Evolutionary conservation across 2,329 filamentous ascomycete species (phyloP), one percentile per base, ranked within the genome.

Genomic region (Mycosphaerella sp.): DNA sequence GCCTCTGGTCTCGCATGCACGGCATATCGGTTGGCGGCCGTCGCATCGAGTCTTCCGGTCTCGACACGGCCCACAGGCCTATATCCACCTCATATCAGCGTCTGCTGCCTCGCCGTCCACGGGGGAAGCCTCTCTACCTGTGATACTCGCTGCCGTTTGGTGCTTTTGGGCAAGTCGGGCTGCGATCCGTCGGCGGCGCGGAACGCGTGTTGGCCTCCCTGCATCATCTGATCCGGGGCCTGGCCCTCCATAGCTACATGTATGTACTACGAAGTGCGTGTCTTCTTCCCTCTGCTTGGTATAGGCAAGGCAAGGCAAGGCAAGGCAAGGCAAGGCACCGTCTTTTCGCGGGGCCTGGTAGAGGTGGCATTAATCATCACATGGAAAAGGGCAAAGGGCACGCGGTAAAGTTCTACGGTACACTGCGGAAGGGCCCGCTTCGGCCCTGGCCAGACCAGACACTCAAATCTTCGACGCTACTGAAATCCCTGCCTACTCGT

Each of bases 21-120:
- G 54, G 45, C 61, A 59, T 12, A 61, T 48, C 29, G 62, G 60
- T 51, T 62, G 57, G 9, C 56, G 48, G 2, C 60, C 60, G 50
- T 62, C 62, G 48, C 61, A 64, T 12, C 62, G 59, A 42, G 62
- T 64, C 53, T 64, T 64, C 8, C 62, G 58, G 11, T 61, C 60
- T 26, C 60, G 57, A 55, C 62, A 64, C 12, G 61, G 58, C 14
- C 58, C 58, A 47, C 59, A 62, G 32, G 59, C 59, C 53, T 54
- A 26, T 2, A 14, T 12, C 12, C 26, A 11, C 14, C 23, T 31
- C 17, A 7, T 17, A 12, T 12, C 14, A 26, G 17, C 40, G 29
- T 29, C 43, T 21, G 34, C 34, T 21, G 34, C 34, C 12, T n/a
- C 34, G 34, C 6, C 34, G 34, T 7, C 21, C 2, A 21, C 21